phyloP scores from a whole-genome alignment of 208 protist genomes.

The Crithidia thermophila region DNA sequence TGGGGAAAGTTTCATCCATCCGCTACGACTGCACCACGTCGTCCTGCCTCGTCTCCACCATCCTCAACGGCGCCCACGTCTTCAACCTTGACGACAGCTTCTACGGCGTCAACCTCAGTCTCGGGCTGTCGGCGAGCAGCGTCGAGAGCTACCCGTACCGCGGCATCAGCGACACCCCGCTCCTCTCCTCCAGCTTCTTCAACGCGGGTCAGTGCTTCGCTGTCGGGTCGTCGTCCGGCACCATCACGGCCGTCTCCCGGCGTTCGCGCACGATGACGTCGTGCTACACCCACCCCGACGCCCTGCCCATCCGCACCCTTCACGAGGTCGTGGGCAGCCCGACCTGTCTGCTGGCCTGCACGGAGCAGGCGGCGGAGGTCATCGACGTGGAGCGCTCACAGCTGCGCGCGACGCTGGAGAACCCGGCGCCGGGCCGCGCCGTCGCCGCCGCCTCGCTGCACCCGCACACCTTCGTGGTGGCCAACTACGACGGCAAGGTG shows the following conservation, averaged over 20 bases:
- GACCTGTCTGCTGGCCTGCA: constrained; percentile 39
- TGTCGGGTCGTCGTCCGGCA: constrained; percentile 40
- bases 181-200: constrained; percentile 53
- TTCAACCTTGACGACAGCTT: constrained; percentile 49
- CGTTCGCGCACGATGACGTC: constrained; percentile 33
- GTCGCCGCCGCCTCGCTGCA: constrained; percentile 40
- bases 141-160: constrained; percentile 58
- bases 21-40: constrained; percentile 30
- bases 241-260: constrained; percentile 41
- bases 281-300: constrained; percentile 33
- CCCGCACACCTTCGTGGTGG: constrained; percentile 40
- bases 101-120: constrained; percentile 34
- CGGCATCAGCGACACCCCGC: constrained; percentile 35
- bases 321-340: constrained; percentile 23
- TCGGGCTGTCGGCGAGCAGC: constrained; percentile 31
- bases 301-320: constrained; percentile 37
- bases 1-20: constrained; percentile 43
- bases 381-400: constrained; percentile 45
- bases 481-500: constrained; percentile 74
- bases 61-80: constrained; percentile 52
- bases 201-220: constrained; percentile 39
- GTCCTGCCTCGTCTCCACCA: constrained; percentile 52
- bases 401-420: constrained; percentile 25
- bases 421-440: constrained; percentile 39
- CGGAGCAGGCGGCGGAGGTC: constrained; percentile 36